Evolutionary conservation across 2,329 filamentous ascomycete species (phyloP).

Genomic region (Colletotrichum sublineola): DNA sequence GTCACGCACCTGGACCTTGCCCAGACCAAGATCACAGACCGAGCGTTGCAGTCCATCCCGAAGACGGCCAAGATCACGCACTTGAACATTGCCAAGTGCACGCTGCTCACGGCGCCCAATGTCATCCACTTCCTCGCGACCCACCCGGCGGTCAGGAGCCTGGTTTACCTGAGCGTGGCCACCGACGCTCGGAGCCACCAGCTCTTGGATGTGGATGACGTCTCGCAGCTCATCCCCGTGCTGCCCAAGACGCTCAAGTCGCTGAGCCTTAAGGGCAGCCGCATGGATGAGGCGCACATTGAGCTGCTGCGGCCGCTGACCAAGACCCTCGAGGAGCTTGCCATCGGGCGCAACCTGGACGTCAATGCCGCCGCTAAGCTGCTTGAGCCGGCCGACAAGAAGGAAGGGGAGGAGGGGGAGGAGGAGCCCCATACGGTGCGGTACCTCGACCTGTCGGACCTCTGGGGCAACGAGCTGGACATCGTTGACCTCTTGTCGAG

Average conservation of each 20-base stretch:
- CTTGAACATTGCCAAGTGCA: slow-evolving; percentile 83
- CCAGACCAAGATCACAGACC: slow-evolving; percentile 80
- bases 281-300: slow-evolving; percentile 75
- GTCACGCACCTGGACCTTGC: slow-evolving; percentile 86
- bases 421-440: slow-evolving; percentile 71
- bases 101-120: slow-evolving; percentile 72
- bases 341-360: slow-evolving; percentile 76
- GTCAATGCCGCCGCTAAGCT: slow-evolving; percentile 75
- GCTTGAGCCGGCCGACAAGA: slow-evolving; percentile 65
- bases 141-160: slow-evolving; percentile 76
- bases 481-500: slow-evolving; percentile 65
- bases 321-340: slow-evolving; percentile 82
- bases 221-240: slow-evolving; percentile 73
- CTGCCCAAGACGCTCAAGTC: slow-evolving; percentile 78
- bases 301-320: slow-evolving; percentile 73
- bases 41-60: slow-evolving; percentile 78
- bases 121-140: slow-evolving; percentile 79
- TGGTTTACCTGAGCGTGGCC: slow-evolving; percentile 80
- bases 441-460: slow-evolving; percentile 83
- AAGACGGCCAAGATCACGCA: slow-evolving; percentile 80
- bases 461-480: slow-evolving; percentile 72
- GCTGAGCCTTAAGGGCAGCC: slow-evolving; percentile 81
- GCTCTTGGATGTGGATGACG: slow-evolving; percentile 74
- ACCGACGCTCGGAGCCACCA: slow-evolving; percentile 80
- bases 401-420: slow-evolving; percentile 51